Percentiles rank a stretch among this genome's conserved stretches.
These are phyloP conservation scores for Diaporthe aspalathi DNA, from an alignment of 2,329 filamentous ascomycete species.

Conservation along the genomic window DNA sequence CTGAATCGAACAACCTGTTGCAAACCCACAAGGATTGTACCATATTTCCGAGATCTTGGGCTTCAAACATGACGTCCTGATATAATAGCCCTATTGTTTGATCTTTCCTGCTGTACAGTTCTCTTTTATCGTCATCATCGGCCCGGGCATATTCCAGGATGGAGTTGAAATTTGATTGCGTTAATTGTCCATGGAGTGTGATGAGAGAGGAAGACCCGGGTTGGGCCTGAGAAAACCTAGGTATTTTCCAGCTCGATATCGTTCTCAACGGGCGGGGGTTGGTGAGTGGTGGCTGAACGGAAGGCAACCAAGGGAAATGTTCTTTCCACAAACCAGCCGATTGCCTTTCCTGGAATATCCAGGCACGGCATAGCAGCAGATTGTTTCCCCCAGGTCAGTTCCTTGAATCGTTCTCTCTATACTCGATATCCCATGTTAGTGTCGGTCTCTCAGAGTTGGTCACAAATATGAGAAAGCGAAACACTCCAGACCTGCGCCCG, in stretches of 20 bases:
- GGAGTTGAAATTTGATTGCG: not conserved
- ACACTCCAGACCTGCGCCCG: no score
- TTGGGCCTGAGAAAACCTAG: not conserved
- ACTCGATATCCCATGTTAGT: no score
- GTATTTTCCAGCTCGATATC: not conserved
- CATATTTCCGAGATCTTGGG: not conserved
- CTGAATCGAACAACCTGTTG: not conserved
- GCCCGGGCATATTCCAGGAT: not conserved
- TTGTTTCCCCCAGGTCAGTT: no score
- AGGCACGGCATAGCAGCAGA: no score
- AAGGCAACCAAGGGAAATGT: conserved; percentile 32
- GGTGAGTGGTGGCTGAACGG: not conserved
- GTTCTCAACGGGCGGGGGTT: not conserved
- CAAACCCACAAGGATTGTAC: not conserved
- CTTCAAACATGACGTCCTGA: conserved; percentile 10
- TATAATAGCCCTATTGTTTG: not conserved
- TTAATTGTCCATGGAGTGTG: not conserved
- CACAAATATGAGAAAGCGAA: no score
- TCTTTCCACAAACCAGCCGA: conserved; percentile 25
- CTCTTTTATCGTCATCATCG: not conserved
- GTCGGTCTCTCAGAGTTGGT: no score
- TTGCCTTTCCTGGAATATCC: no score
- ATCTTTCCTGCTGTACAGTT: not conserved
- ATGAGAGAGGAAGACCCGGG: not conserved
- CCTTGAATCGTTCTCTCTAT: no score